Conservation (phyloP, 768 basidiomycete species). For the Lactarius sanguifluus region DNA sequence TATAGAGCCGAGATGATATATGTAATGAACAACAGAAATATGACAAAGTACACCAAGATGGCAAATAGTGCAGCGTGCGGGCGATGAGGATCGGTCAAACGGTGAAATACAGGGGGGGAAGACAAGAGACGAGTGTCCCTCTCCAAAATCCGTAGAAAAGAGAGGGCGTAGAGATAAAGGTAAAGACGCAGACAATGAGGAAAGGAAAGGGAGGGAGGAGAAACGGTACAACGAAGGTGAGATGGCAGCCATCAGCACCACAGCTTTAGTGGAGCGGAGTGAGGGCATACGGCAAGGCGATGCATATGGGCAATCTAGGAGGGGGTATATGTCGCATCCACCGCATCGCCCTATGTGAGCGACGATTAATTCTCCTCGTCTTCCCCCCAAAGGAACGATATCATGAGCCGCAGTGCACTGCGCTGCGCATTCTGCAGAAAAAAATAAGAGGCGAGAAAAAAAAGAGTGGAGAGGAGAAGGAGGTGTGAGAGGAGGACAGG, state of each 20-base stretch:
- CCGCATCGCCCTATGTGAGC: constrained; percentile 6
- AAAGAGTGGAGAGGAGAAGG: not conserved
- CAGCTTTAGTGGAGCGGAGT: not conserved
- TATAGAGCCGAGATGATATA: constrained; percentile 21
- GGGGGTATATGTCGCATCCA: constrained; percentile 21
- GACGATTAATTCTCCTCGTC: not conserved
- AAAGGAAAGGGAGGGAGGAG: not conserved
- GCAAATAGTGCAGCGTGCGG: constrained; percentile 19
- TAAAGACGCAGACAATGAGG: not conserved
- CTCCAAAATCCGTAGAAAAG: constrained; percentile 18
- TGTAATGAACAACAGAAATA: constrained; percentile 23
- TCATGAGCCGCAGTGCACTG: constrained; percentile 11
- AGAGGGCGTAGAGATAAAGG: not conserved
- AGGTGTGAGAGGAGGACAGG: not conserved
- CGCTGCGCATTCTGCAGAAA: constrained; percentile 1
- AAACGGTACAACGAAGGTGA: constrained; percentile 14
- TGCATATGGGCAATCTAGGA: constrained; percentile 17
- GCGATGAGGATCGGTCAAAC: constrained; percentile 9
- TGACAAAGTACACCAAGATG: constrained; percentile 23
- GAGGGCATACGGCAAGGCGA: not conserved
- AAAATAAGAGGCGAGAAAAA: not conserved
- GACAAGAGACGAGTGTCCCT: constrained; percentile 8
- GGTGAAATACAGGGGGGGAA: constrained; percentile 1
- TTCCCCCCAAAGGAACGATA: not conserved
- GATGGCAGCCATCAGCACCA: constrained; percentile 12